Base-by-base conservation (phyloP, 2,329 filamentous ascomycete species). In the Ophiostoma novo-ulmi region DNA sequence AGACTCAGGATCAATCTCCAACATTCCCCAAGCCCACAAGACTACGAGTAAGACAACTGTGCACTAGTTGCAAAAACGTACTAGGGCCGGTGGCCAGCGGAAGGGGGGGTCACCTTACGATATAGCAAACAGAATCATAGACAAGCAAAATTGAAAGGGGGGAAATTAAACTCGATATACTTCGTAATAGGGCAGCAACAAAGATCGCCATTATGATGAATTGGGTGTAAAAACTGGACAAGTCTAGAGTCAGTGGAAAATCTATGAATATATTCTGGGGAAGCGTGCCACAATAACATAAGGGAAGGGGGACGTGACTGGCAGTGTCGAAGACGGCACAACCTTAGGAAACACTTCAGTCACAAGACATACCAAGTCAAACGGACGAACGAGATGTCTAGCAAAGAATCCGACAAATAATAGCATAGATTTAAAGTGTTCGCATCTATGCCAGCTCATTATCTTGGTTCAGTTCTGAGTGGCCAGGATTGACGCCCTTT, bases 11-110 rank as follows among this genome's bases (percentile, higher is more conserved):
- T 13, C 52, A 5, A 63, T 36, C 58, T 63, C 58, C 58, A 63
- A 63, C 58, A 63, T 63, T 63, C 58, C 55, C 58, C 58, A 63
- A 63, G 58, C 58, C 58, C 26, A 31, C 11, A 63, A 26, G 55
- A 61, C n/a, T 35, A 61, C 55, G 26, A 35, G 26, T 63, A 63
- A 63, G 58, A 63, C 58, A 63, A 13, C 20, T 5, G 17, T 7
- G 52, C 13, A 58, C 22, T 55, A 55, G 26, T 31, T 22, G 22
- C 13, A 61, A 22, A 22, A 22, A 58, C 14, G 11, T 35, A 63
- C 58, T 63, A 63, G 58, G 10, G 20, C n/a, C 55, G 26, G 26
- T 61, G 26, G 10, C 55, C 26, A 58, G n/a, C 52, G 52, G n/a
- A 58, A 36, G 14, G 13, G 58, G 26, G 17, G 55, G 55, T 17